Percentiles rank a stretch among this genome's conserved stretches.
Conservation (phyloP, 352 stramenopile species). For the Pythium sp. region DNA sequence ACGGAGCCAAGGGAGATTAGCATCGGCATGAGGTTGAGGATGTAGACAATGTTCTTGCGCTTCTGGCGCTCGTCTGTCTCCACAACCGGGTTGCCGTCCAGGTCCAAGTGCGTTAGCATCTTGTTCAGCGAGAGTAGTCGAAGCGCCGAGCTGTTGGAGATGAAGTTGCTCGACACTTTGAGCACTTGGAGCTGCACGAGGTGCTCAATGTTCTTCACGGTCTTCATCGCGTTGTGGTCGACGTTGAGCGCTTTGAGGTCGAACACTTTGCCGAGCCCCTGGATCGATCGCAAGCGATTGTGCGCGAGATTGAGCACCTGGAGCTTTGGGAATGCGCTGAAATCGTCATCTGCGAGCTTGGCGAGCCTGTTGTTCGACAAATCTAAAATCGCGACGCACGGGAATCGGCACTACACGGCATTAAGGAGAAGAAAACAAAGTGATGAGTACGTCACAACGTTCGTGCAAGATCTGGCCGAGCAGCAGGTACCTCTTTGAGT, state of each 20-base stretch:
- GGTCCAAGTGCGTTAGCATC: slow-evolving; percentile 55
- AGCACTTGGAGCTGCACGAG: slow-evolving; percentile 59
- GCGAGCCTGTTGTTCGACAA: slow-evolving; percentile 59
- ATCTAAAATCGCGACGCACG: slow-evolving; percentile 48
- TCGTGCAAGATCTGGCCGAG: background rate
- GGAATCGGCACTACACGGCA: slow-evolving; percentile 56
- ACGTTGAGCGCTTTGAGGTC: slow-evolving; percentile 63
- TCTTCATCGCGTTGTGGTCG: slow-evolving; percentile 51
- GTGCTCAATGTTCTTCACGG: slow-evolving; percentile 76
- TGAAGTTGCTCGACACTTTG: slow-evolving; percentile 45
- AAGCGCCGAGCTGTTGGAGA: slow-evolving; percentile 46
- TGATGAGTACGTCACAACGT: background rate
- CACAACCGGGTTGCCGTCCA: slow-evolving; percentile 75
- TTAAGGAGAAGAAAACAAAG: background rate
- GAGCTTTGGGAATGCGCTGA: slow-evolving; percentile 56
- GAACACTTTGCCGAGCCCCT: slow-evolving; percentile 48
- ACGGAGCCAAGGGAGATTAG: slow-evolving; percentile 62
- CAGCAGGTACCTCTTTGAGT: slow-evolving; percentile 49
- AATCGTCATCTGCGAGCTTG: slow-evolving; percentile 48
- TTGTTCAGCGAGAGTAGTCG: slow-evolving; percentile 77
- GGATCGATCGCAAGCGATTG: slow-evolving; percentile 59
- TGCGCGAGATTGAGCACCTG: slow-evolving; percentile 59
- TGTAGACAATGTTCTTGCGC: slow-evolving; percentile 68
- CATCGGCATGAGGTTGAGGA: slow-evolving; percentile 72
- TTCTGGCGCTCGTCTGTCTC: slow-evolving; percentile 62